Evolutionary conservation across 305 asterid genomes (phyloP).

Genomic region (Euphrasia arctica): DNA sequence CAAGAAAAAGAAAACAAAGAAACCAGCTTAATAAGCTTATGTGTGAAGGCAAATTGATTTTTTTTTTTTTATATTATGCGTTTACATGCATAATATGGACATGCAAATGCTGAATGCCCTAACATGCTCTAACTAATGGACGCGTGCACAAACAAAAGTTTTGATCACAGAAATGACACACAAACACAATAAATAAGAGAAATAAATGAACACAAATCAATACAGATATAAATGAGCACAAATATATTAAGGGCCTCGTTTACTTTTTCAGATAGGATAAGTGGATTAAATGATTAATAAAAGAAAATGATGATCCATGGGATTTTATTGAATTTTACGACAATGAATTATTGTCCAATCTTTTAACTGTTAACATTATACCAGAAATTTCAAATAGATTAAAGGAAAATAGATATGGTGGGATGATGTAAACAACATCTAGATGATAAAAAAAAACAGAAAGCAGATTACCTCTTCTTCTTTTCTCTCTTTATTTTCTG

Average conservation of each 20-base stretch:
- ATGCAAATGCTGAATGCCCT: slow-evolving; percentile 1
- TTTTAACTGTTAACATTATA: background rate
- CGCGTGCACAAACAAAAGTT: background rate
- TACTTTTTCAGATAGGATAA: background rate
- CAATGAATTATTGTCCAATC: background rate
- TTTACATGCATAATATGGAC: background rate
- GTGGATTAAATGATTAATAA: background rate
- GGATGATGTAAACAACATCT: background rate
- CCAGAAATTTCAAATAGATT: background rate
- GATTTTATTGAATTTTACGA: background rate
- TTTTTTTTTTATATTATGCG: background rate
- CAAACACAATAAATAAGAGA: background rate
- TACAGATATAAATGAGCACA: background rate
- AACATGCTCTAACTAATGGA: slow-evolving; percentile 3
- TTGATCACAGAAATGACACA: background rate
- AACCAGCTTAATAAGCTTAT: background rate
- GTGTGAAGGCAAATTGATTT: background rate
- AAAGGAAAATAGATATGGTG: background rate
- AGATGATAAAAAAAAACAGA: slow-evolving; percentile 12
- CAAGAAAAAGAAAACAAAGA: slow-evolving; percentile 4
- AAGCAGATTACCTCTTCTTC: slow-evolving; percentile 68
- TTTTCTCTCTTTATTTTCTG: slow-evolving; percentile 64
- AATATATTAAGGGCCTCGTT: background rate
- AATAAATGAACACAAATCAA: background rate
- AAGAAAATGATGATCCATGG: background rate